A percentile compares a stretch with the other conserved stretches of the same genome.
phyloP scores from a whole-genome alignment of 768 basidiomycete species.

The Astraeus odoratus region DNA sequence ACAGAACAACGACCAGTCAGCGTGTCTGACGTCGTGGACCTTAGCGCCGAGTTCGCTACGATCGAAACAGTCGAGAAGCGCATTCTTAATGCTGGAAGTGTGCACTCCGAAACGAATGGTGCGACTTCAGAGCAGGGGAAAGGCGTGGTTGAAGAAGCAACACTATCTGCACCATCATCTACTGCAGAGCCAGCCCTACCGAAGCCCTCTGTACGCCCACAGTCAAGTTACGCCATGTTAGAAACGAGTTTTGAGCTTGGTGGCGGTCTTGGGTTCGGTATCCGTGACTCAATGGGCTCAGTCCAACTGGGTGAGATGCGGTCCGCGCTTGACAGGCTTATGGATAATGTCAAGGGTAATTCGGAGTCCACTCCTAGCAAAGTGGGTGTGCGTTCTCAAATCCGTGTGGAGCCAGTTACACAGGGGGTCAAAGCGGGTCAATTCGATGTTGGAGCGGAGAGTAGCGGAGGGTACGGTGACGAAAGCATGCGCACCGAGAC shows the following conservation, averaged over 20 bases:
- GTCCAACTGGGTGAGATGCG: slow-evolving; percentile 64
- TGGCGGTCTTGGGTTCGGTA: slow-evolving; percentile 16
- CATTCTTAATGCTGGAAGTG: slow-evolving; percentile 15
- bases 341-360: slow-evolving; percentile 52
- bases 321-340: slow-evolving; percentile 63
- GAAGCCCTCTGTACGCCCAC: slow-evolving; percentile 5
- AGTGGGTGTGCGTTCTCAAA: slow-evolving; percentile 8
- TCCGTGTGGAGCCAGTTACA: slow-evolving; percentile 24
- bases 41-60: slow-evolving; percentile 45
- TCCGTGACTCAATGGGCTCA: slow-evolving; percentile 38
- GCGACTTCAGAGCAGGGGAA: neutral
- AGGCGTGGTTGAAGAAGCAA: neutral
- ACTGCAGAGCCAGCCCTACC: slow-evolving; percentile 5
- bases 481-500: slow-evolving; percentile 27
- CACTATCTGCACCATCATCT: neutral
- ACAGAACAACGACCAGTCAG: slow-evolving; percentile 34
- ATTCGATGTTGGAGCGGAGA: slow-evolving; percentile 33
- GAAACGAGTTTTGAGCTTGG: slow-evolving; percentile 20
- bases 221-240: slow-evolving; percentile 12
- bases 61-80: slow-evolving; percentile 43
- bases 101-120: slow-evolving; percentile 2
- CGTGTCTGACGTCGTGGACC: slow-evolving; percentile 28
- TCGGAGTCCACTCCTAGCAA: slow-evolving; percentile 19
- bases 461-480: slow-evolving; percentile 25
- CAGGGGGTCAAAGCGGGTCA: slow-evolving; percentile 27